Evolutionary conservation across 2,329 filamentous ascomycete species (phyloP), one percentile per base, ranked within the genome.

Genomic region (Fusarium burgessii): DNA sequence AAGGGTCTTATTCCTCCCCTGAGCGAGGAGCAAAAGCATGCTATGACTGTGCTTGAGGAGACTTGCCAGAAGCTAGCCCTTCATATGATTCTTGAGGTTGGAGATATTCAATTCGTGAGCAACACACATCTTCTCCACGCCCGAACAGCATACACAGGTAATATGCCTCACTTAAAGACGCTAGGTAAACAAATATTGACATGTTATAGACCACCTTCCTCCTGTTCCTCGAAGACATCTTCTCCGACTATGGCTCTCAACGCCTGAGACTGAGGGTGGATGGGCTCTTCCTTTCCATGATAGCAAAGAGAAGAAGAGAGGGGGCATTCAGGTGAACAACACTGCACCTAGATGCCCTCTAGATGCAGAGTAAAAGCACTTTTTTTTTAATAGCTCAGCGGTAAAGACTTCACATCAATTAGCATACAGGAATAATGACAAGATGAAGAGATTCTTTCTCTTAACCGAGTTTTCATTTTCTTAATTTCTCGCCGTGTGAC

Each of bases 221-320:
- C 91, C 91, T 43, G 85, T 85, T 25, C 92, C 93, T 2, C 83
- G 93, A 38, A 86, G 94, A 47, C 94, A 97, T 77, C 82, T 97
- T 29, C 92, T 97, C 85, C 86, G 94, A 47, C 82, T 97, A 72
- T 97, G 94, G 94, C 83, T 97, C 59, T 90, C 92, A 14, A 94
- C 92, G 5, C 93, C 94, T 0, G 92, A 95, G 82, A 85, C 81
- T 25, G 94, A 97, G 80, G 94, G 93, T 5, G 94, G 94, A 0
- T 97, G 94, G 94, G 90, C 88, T 55, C 80, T 97, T 80, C 94
- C 94, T 2, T 95, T 95, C 82, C 90, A 89, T 74, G 94, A 97
- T 80, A 92, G 88, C 60, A 84, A 88, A 60, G 92, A 96, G 86
- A 93, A 93, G 88, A 97, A 97, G 88, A 87, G 94, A 20, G 93